phyloP scores from a whole-genome alignment of 805 yeast species.

The Teunomyces tritomae region DNA sequence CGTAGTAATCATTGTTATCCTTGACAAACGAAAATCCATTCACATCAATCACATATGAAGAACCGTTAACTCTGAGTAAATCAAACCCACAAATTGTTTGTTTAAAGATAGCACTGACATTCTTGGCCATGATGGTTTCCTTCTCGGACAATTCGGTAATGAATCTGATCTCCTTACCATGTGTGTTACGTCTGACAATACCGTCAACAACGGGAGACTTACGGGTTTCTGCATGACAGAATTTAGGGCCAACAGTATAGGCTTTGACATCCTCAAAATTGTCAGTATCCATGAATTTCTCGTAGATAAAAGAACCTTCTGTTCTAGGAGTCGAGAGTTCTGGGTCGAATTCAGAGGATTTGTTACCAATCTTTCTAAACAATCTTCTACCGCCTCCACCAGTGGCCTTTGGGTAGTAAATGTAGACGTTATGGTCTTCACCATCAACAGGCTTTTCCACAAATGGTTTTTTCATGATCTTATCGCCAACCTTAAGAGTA shows the following conservation, averaged over 20 bases:
- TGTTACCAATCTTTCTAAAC: slow-evolving; percentile 95
- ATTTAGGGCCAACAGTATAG: slow-evolving; percentile 87
- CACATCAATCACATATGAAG: slow-evolving; percentile 92
- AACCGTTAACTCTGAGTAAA: slow-evolving; percentile 81
- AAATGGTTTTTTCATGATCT: slow-evolving; percentile 77
- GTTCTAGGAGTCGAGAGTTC: slow-evolving; percentile 70
- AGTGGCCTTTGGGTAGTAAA: slow-evolving; percentile 79
- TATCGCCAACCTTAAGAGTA: slow-evolving; percentile 72
- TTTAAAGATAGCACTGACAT: slow-evolving; percentile 70
- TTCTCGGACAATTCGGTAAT: slow-evolving; percentile 73
- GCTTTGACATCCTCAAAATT: slow-evolving; percentile 98
- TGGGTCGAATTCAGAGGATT: slow-evolving; percentile 94
- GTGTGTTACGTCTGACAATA: slow-evolving; percentile 92
- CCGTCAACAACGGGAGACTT: slow-evolving; percentile 99
- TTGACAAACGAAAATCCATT: slow-evolving; percentile 98
- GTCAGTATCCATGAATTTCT: slow-evolving; percentile 95
- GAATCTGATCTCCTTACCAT: slow-evolving; percentile 94
- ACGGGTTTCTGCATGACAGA: slow-evolving; percentile 97
- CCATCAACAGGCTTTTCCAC: slow-evolving; percentile 99
- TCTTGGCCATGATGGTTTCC: slow-evolving; percentile 78
- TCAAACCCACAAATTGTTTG: slow-evolving; percentile 98
- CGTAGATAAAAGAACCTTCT: slow-evolving; percentile 88
- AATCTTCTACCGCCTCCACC: slow-evolving; percentile 98
- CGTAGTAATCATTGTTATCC: slow-evolving; percentile 84
- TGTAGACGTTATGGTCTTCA: slow-evolving; percentile 94